Conservation (phyloP, 352 stramenopile species). For the Pythium coloratum region DNA sequence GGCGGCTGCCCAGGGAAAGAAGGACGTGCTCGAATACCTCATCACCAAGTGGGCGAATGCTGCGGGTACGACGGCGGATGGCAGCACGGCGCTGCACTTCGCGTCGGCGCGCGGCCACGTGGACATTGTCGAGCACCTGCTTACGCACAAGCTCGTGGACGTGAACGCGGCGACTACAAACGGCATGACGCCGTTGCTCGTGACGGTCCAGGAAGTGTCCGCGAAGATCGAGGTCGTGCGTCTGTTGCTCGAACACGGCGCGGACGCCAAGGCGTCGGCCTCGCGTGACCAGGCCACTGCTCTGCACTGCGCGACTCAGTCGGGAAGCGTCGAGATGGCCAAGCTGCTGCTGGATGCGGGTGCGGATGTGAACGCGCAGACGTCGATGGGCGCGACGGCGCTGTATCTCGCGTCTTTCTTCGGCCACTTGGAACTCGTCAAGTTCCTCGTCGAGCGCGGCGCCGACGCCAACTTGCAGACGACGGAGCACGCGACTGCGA, state of each 20-base stretch:
- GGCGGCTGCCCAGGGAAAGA: constrained; percentile 27
- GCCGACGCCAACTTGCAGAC: constrained; percentile 30
- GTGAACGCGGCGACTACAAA: constrained; percentile 24
- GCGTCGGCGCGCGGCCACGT: constrained; percentile 18
- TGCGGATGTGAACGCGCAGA: constrained; percentile 29
- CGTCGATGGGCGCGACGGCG: constrained; percentile 24
- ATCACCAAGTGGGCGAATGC: constrained; percentile 18
- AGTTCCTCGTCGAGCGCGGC: constrained; percentile 22
- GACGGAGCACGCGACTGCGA: constrained; percentile 19
- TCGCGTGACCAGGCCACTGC: constrained; percentile 24
- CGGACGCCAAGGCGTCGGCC: constrained; percentile 10
- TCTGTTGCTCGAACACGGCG: constrained; percentile 23
- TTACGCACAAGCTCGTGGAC: constrained; percentile 22
- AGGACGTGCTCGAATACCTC: constrained; percentile 22
- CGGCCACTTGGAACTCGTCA: constrained; percentile 24
- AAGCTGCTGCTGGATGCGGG: constrained; percentile 24
- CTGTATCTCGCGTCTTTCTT: constrained; percentile 30
- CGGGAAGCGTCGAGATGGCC: constrained; percentile 19
- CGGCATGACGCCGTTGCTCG: constrained; percentile 31
- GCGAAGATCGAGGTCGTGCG: constrained; percentile 21
- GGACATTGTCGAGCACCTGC: constrained; percentile 20
- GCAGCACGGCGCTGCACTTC: constrained; percentile 30
- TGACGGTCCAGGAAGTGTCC: constrained; percentile 21
- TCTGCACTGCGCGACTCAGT: constrained; percentile 28
- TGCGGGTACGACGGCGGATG: constrained; percentile 13